A percentile compares a stretch with the other conserved stretches of the same genome.
These are phyloP conservation scores for Apostasia shenzhenica DNA, from an alignment of 106 monocot genomes.

Conservation along the genomic window DNA sequence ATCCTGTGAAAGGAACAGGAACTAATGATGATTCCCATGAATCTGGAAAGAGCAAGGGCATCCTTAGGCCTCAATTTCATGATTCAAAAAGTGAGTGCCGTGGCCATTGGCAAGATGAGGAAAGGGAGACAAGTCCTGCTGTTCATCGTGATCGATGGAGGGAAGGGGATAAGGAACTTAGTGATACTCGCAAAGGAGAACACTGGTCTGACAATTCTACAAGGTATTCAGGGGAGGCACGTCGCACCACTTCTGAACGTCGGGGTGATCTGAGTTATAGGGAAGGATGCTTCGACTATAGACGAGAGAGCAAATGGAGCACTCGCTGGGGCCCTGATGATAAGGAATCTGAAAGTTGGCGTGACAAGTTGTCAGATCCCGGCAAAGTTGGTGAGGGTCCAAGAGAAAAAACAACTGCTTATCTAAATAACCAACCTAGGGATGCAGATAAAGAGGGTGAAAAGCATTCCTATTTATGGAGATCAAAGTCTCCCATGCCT, in stretches of 20 bases:
- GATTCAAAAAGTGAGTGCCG: conserved; percentile 52
- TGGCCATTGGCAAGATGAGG: conserved; percentile 91
- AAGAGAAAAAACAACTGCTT: conserved; percentile 19
- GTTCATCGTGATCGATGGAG: conserved; percentile 57
- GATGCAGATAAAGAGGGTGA: conserved; percentile 69
- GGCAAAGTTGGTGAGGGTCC: conserved; percentile 36
- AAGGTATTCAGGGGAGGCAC: conserved; percentile 31
- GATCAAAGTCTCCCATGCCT: conserved; percentile 45
- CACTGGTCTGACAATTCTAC: conserved; percentile 45
- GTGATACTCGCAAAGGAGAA: conserved; percentile 46
- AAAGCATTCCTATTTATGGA: conserved; percentile 63
- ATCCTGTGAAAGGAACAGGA: conserved; percentile 23
- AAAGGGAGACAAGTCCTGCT: conserved; percentile 65
- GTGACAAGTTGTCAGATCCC: conserved; percentile 47
- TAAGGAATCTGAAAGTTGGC: conserved; percentile 54
- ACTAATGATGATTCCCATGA: conserved; percentile 36
- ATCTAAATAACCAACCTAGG: conserved; percentile 33
- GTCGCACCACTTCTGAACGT: conserved; percentile 36
- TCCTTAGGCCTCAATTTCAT: conserved; percentile 51
- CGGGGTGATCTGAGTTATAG: conserved; percentile 48
- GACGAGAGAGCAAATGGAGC: conserved; percentile 94
- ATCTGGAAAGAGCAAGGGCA: conserved; percentile 48
- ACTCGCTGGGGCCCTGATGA: conserved; percentile 85
- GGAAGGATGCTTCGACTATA: conserved; percentile 52
- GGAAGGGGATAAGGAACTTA: conserved; percentile 53